Base-by-base conservation (phyloP, 2,329 filamentous ascomycete species). In the Fusarium sp. region DNA sequence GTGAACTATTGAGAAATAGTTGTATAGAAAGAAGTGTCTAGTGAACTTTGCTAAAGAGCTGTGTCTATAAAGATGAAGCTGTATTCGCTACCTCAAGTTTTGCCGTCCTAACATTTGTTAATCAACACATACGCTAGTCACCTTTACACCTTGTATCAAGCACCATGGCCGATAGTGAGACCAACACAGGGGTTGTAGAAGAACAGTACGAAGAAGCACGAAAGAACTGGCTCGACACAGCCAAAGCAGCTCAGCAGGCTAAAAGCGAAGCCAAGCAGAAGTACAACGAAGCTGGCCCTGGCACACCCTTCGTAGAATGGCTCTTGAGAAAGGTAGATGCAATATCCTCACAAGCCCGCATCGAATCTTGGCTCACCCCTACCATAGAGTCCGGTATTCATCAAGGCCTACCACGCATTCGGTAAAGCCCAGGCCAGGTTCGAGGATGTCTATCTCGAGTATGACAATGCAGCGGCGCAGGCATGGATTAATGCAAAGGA, bases 161-260 rank as follows among this genome's bases (percentile, higher is more conserved):
- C 33, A 54, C 14, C 33, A 54, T 54, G 51, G 18, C 24, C 26
- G 33, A 36, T 36, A 36, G 6, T 9, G 7, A 38, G 7, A 17
- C 35, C 2, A 17, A n/a, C 5, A 9, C 14, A 17, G 51, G 7
- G 5, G 7, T 28, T 38, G 7, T 7, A 17, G 22, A 54, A 10
- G 35, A 54, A 26, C 35, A 54, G 51, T 38, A 54, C 51, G 51
- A 54, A 4, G 24, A 54, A 5, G 35, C 51, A 28, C 24, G 51
- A 17, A 54, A 54, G 51, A 54, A 28, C 24, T 54, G 51, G 51
- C 33, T 52, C n/a, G 33, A 52, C 18, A 52, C n/a, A 36, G 49
- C 49, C 33, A 52, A 52, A 36, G 49, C 13, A 17, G 49, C 49
- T 0, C 49, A 52, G 0, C n/a, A 26, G 1, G 33, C n/a, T n/a